Conservation (phyloP, 495 filamentous ascomycete species). For the Penicillium antarcticum region DNA sequence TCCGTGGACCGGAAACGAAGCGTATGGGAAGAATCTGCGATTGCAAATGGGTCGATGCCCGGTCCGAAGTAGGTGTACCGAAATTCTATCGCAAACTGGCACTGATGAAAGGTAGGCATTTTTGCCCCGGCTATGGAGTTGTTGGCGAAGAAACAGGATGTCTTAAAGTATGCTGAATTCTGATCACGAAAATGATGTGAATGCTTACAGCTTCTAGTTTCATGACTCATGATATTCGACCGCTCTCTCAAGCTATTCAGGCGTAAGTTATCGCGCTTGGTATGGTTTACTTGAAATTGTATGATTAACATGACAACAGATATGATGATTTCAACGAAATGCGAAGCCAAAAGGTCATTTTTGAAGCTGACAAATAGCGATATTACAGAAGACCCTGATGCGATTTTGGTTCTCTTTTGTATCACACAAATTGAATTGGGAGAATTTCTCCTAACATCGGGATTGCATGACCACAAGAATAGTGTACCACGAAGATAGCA, state of each 20-base stretch:
- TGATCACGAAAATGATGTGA: not conserved
- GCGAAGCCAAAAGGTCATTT: conserved; percentile 36
- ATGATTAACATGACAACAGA: conserved; percentile 6
- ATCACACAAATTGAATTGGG: too few relatives aligned
- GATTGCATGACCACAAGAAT: too few relatives aligned
- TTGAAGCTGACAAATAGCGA: conserved; percentile 30
- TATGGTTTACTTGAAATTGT: not conserved
- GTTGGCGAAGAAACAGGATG: conserved; percentile 52
- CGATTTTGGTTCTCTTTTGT: too few relatives aligned
- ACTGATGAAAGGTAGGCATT: conserved; percentile 19
- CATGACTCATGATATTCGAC: conserved; percentile 36
- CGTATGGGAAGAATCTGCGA: conserved; percentile 84
- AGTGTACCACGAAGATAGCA: too few relatives aligned
- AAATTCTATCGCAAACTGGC: not conserved
- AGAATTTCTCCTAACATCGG: too few relatives aligned
- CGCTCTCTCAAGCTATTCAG: conserved; percentile 32
- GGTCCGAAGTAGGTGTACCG: conserved; percentile 44
- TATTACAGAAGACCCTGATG: too few relatives aligned
- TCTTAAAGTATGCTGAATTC: conserved; percentile 22
- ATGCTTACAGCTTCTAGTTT: conserved; percentile 25
- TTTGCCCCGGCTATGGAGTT: conserved; percentile 62
- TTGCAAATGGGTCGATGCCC: conserved; percentile 92
- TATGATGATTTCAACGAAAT: conserved; percentile 38
- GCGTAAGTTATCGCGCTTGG: conserved; percentile 28
- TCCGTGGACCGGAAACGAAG: conserved; percentile 80